Conservation (phyloP, 1,284 basidiomycete genomes). For the Puccinia horiana region DNA sequence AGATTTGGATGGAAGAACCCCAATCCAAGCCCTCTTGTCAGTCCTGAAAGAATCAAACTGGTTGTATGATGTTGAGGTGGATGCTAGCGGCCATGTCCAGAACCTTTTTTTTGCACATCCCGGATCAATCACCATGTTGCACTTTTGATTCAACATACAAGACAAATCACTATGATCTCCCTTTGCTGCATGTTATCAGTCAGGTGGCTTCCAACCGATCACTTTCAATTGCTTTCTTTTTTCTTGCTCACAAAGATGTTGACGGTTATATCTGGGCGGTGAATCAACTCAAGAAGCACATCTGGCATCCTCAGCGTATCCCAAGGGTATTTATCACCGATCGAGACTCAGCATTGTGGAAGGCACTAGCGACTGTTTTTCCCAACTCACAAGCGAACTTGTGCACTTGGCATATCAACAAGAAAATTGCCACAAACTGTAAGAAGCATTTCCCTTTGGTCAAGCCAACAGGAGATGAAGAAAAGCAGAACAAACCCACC, state of each 20-base stretch:
- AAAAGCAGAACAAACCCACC: too few species aligned
- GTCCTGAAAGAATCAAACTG: slow-evolving; percentile 12
- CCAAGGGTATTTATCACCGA: slow-evolving; percentile 7
- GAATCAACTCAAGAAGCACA: neutral
- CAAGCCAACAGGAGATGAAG: too few species aligned
- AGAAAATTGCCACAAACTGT: neutral
- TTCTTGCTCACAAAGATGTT: neutral
- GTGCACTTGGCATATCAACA: neutral
- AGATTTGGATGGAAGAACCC: neutral
- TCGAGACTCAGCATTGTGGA: neutral
- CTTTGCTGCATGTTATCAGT: too few species aligned
- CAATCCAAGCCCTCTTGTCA: neutral
- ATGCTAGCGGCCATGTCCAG: neutral
- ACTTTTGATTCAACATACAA: neutral
- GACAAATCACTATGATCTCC: neutral
- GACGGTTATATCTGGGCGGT: slow-evolving; percentile 3
- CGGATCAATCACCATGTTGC: too few species aligned
- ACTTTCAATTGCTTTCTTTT: slow-evolving; percentile 6
- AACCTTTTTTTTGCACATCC: too few species aligned
- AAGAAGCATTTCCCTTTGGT: neutral
- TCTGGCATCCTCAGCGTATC: neutral
- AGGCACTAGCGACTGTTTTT: neutral
- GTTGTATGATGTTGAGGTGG: neutral
- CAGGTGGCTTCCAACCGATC: too few species aligned
- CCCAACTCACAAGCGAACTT: neutral